phyloP scores from a whole-genome alignment of 2,329 filamentous ascomycete species.

The Aspergillus flavus region DNA sequence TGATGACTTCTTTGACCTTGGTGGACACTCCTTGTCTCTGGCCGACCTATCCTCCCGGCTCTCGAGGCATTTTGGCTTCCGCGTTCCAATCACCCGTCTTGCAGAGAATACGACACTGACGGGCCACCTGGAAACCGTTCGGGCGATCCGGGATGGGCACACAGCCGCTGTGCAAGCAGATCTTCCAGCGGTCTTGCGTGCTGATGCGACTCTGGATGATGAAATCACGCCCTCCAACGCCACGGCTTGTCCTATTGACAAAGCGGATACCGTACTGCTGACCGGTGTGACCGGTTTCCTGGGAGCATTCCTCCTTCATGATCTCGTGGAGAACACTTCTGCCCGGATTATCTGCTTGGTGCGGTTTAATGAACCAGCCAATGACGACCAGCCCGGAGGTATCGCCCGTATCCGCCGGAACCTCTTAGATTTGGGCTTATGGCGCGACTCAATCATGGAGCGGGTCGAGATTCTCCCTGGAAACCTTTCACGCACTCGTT shows the following conservation, averaged over 20 bases:
- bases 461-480: constrained; percentile 75
- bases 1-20: constrained; percentile 79
- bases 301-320: constrained; percentile 72
- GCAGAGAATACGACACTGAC: constrained; percentile 72
- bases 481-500: constrained; percentile 68
- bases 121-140: constrained; percentile 72
- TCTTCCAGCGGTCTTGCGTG: constrained; percentile 67
- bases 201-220: constrained; percentile 67
- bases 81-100: constrained; percentile 70
- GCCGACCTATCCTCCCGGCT: constrained; percentile 74
- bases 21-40: constrained; percentile 76
- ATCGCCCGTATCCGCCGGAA: constrained; percentile 75
- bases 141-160: constrained; percentile 70
- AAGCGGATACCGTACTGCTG: constrained; percentile 69
- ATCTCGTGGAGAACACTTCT: constrained; percentile 67
- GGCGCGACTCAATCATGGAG: constrained; percentile 76
- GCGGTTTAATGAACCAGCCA: constrained; percentile 68
- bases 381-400: constrained; percentile 66
- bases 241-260: constrained; percentile 60
- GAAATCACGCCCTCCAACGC: constrained; percentile 63
- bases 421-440: constrained; percentile 75
- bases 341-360: constrained; percentile 74
- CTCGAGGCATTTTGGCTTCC: constrained; percentile 71
- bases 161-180: constrained; percentile 76
- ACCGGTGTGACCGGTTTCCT: constrained; percentile 78